Evolutionary conservation across 2,329 filamentous ascomycete genomes (phyloP).

Genomic region (Didymella exigua): DNA sequence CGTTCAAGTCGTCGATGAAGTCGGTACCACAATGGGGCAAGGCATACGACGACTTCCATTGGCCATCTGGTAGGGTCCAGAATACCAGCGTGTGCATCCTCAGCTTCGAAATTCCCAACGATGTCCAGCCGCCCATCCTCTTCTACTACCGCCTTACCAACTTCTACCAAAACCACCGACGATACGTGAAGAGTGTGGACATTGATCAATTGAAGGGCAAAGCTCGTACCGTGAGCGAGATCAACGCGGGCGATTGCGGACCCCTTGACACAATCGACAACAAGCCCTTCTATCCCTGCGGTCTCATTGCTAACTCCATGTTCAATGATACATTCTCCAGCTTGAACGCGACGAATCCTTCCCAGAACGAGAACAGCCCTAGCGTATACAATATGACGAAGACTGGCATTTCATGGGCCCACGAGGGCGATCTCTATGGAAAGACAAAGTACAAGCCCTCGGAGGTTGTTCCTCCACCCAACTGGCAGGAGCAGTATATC

Average conservation of each 20-base stretch:
- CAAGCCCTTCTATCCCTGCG: constrained; percentile 90
- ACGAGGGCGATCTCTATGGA: constrained; percentile 80
- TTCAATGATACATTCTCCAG: constrained; percentile 90
- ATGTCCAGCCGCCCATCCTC: constrained; percentile 79
- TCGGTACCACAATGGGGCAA: constrained; percentile 43
- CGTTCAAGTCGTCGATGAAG: constrained; percentile 67
- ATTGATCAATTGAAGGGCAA: constrained; percentile 80
- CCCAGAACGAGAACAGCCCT: constrained; percentile 42
- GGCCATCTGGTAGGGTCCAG: constrained; percentile 22
- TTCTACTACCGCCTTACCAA: constrained; percentile 96
- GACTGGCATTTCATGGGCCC: constrained; percentile 82
- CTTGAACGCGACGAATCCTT: constrained; percentile 65
- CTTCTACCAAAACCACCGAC: constrained; percentile 98
- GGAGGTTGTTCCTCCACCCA: constrained; percentile 80
- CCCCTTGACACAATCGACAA: constrained; percentile 62
- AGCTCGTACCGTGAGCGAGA: constrained; percentile 62
- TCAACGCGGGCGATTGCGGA: constrained; percentile 73
- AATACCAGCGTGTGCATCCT: constrained; percentile 68
- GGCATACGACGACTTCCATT: constrained; percentile 47
- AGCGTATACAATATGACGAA: constrained; percentile 75
- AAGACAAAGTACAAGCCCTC: constrained; percentile 67
- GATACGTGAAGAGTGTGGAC: constrained; percentile 91
- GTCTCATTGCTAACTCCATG: constrained; percentile 91
- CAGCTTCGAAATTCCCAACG: constrained; percentile 77
- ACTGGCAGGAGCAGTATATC: constrained; percentile 77